Percentiles rank a stretch among this genome's conserved stretches.
These are phyloP conservation scores for Cercospora sp. DNA, from an alignment of 2,329 filamentous ascomycete genomes.

Conservation along the genomic window DNA sequence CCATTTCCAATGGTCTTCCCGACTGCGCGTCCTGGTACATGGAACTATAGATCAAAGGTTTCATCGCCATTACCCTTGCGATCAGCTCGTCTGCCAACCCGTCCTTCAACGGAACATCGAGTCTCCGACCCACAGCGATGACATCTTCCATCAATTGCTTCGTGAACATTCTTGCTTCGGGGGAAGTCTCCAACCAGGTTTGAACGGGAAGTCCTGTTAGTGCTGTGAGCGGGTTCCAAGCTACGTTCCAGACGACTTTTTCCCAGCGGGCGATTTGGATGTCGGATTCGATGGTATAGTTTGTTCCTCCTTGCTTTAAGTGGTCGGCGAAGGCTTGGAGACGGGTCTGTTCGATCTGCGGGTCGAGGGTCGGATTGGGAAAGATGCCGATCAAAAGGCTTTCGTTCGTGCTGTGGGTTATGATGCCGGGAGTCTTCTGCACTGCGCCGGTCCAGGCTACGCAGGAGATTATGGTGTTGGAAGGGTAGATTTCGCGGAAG, in stretches of 20 bases:
- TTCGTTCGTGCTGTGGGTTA: slow-evolving; percentile 56
- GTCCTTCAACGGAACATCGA: slow-evolving; percentile 43
- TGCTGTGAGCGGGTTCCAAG: slow-evolving; percentile 60
- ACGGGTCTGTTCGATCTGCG: slow-evolving; percentile 39
- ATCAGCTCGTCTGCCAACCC: slow-evolving; percentile 44
- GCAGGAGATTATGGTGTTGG: slow-evolving; percentile 56
- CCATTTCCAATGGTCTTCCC: slow-evolving; percentile 49
- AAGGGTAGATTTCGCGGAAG: slow-evolving; percentile 52
- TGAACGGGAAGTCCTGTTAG: slow-evolving; percentile 48
- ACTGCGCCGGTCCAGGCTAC: slow-evolving; percentile 58
- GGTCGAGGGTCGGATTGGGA: slow-evolving; percentile 41
- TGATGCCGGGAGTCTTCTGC: slow-evolving; percentile 52
- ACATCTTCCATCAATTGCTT: slow-evolving; percentile 48
- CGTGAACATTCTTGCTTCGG: slow-evolving; percentile 44
- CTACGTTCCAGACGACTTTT: slow-evolving; percentile 62
- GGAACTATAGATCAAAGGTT: slow-evolving; percentile 44
- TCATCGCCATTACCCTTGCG: slow-evolving; percentile 44
- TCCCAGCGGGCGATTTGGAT: slow-evolving; percentile 61
- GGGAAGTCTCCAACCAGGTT: slow-evolving; percentile 45
- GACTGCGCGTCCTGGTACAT: slow-evolving; percentile 50
- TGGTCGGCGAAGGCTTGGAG: slow-evolving; percentile 49
- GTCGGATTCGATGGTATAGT: slow-evolving; percentile 53
- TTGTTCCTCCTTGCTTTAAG: slow-evolving; percentile 47
- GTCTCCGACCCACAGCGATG: slow-evolving; percentile 44
- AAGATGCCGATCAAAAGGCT: slow-evolving; percentile 59